Evolutionary conservation across 2,329 filamentous ascomycete genomes (phyloP).

Genomic region (Penicillium sp.): DNA sequence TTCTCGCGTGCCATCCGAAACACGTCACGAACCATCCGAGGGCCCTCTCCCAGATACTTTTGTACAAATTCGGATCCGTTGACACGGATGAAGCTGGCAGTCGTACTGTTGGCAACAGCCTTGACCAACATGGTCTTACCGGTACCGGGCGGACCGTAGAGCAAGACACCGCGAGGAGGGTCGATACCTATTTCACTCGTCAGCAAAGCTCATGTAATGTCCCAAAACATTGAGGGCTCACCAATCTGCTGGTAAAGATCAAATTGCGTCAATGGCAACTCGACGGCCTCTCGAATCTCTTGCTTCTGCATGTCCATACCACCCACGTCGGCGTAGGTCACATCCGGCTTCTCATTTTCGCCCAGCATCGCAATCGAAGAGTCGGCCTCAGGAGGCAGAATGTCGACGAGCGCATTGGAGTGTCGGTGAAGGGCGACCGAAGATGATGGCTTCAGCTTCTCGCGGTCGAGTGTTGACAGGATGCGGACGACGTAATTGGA

Average conservation of each 20-base stretch:
- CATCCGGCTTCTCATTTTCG: slow-evolving; percentile 92
- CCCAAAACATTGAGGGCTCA: slow-evolving; percentile 24
- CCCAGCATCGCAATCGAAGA: slow-evolving; percentile 98
- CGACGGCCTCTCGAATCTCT: slow-evolving; percentile 95
- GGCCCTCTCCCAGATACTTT: slow-evolving; percentile 96
- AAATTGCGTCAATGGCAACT: slow-evolving; percentile 93
- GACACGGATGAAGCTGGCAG: slow-evolving; percentile 95
- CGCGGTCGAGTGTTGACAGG: slow-evolving; percentile 94
- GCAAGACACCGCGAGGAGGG: slow-evolving; percentile 87
- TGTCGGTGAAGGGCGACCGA: slow-evolving; percentile 96
- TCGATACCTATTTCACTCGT: slow-evolving; percentile 61
- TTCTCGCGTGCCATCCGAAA: slow-evolving; percentile 99
- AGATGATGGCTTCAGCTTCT: slow-evolving; percentile 94
- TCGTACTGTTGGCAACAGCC: slow-evolving; percentile 96
- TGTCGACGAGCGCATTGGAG: slow-evolving; percentile 97
- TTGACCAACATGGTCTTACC: slow-evolving; percentile 98
- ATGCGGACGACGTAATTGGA: slow-evolving; percentile 99
- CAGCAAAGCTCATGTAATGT: slow-evolving; percentile 10
- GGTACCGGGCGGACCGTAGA: slow-evolving; percentile 93
- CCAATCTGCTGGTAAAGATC: slow-evolving; percentile 99
- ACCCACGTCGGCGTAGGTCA: slow-evolving; percentile 96
- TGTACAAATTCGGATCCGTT: slow-evolving; percentile 98
- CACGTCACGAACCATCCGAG: slow-evolving; percentile 97
- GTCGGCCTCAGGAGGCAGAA: slow-evolving; percentile 96
- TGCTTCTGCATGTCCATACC: slow-evolving; percentile 99